Base-by-base conservation (phyloP, 1,284 basidiomycete species). In the Lentinula novae-zelandiae region DNA sequence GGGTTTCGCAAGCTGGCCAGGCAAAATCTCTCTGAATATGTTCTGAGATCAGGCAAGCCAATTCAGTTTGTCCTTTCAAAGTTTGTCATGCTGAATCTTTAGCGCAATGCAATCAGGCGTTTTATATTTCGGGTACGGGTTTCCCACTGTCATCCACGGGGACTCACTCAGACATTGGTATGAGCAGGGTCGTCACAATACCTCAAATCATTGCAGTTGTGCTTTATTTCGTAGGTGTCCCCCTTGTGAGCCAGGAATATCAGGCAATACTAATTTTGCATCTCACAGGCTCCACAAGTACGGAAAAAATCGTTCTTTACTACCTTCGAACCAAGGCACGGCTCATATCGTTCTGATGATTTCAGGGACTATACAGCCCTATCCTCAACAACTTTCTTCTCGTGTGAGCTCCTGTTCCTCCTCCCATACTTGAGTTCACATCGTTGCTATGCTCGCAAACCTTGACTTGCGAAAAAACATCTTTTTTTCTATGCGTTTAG, bases 341-440 rank as follows among this genome's bases (percentile, higher is more conserved):
- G 7, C 15, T 54, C 39, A 40, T 22, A 31, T 20, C 20, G 17
- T 17, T n/a, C 27, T 15, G 5, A 7, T 34, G 10, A 34, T 44
- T 27, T 4, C 12, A 55, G 53, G 53, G 53, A 31, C 31, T 55
- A 10, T 55, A 55, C 36, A 55, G 53, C n/a, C 38, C 39, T 17
- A 34, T 55, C 12, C 53, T 55, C 20, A 55, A 55, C 53, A 55
- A 55, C 31, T 42, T 55, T 27, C 17, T 55, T 38, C 53, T 55
- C 22, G 36, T 55, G 53, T 55, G n/a, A 27, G 53, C 44, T 10
- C 36, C n/a, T 22, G 22, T 22, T 22, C 2, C 22, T 3, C 22
- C 22, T 22, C 12, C 31, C 13, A 4, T 22, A 15, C 49, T 10
- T 7, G 4, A 42, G 12, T n/a, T 15, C 40, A 42, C 40, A 42